Evolutionary conservation across 306 rosid species (phyloP), one percentile per base, ranked within the genome.

Genomic region (Cyamopsis tetragonoloba): DNA sequence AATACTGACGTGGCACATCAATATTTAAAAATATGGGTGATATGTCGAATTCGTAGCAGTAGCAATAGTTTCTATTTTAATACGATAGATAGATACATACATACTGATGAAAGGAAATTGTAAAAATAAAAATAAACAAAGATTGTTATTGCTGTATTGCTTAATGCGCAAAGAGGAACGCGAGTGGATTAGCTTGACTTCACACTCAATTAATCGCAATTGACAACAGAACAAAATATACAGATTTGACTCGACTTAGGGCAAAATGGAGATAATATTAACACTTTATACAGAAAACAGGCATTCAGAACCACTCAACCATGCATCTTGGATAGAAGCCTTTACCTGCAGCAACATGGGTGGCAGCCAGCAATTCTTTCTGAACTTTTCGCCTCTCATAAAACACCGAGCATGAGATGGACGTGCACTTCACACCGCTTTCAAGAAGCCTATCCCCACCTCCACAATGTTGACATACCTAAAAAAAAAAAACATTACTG

Each of bases 391-490:
- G 76, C 77, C 98, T 81, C 80, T 92, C 96, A 22, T 79, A 89
- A 46, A 92, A 89, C 76, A 92, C 96, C 30, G 82, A 73, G 64
- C 98, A 92, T 5, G 93, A 85, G 44, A 92, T 81, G 6, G 98
- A 92, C 31, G 86, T 87, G 81, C 98, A 92, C 77, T 86, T 89
- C 8, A 92, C 86, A 17, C 84, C 87, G 50, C 75, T 80, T 70
- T 84, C 96, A 49, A 85, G 62, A 51, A 87, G 76, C 80, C 80
- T 78, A 19, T 86, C 93, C 5, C 91, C 96, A 0, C 92, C 98
- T 71, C 91, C 98, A 68, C 98, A 92, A 67, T 92, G 95, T 24
- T 81, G 87, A 77, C 98, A 92, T 69, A 92, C 79, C 97, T 91
- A 80, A n/a, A 31, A 4, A 62, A 56, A 20, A 20, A 12, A 35